Conservation (phyloP, 2,329 filamentous ascomycete genomes). For the Ophiostoma sp. region DNA sequence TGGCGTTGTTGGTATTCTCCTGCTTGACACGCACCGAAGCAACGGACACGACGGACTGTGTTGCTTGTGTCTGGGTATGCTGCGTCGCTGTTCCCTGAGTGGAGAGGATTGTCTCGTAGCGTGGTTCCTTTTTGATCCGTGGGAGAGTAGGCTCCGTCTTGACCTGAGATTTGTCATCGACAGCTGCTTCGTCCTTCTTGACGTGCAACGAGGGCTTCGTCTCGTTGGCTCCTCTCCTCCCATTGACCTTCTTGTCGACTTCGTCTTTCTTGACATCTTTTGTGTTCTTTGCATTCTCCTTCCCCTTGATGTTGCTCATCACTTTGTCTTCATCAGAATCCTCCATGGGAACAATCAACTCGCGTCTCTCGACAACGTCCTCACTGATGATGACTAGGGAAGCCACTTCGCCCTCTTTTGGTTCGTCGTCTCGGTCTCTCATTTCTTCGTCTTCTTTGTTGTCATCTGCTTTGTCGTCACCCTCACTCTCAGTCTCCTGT, state of each 20-base stretch:
- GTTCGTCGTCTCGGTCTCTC: background rate
- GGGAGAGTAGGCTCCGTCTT: background rate
- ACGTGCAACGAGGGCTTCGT: background rate
- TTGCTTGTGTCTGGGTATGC: conserved; percentile 3
- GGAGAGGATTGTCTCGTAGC: background rate
- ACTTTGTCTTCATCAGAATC: background rate
- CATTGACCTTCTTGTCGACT: background rate
- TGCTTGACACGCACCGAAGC: conserved; percentile 11
- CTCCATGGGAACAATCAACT: background rate
- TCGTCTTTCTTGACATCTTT: background rate
- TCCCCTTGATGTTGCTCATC: background rate
- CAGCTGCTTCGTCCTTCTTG: background rate
- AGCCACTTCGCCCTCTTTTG: conserved; percentile 14
- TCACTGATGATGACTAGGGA: conserved; percentile 20
- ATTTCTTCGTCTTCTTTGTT: background rate
- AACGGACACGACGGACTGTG: background rate
- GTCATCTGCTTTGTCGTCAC: no score
- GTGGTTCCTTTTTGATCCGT: conserved; percentile 2
- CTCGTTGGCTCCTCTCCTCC: background rate
- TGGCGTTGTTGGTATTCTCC: background rate
- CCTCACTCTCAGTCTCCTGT: conserved; percentile 26
- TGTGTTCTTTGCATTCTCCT: background rate
- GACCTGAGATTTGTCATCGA: background rate
- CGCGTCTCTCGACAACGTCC: conserved; percentile 15
- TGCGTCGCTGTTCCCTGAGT: conserved; percentile 13